Evolutionary conservation across 176 grass and related monocot genomes (phyloP), one percentile per base, ranked within the genome.

Genomic region (Carex parvula): DNA sequence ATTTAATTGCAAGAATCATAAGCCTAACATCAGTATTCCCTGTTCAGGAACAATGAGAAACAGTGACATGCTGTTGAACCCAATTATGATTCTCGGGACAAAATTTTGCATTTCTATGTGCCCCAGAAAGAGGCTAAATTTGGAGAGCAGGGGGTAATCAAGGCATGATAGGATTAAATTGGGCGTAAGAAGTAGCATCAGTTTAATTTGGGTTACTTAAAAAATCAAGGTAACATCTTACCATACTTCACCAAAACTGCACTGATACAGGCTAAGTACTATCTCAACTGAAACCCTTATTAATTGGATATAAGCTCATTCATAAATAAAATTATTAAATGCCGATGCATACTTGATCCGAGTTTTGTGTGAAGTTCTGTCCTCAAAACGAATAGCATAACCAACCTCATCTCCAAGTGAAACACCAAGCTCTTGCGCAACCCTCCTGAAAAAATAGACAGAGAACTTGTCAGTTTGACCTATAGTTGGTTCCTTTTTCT

Each of bases 331-430:
- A 86, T 17, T 78, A 35, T 24, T 32, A 24, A 58, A 73, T 79
- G 61, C 2, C 8, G 8, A 84, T 30, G 71, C 85, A 87, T 90
- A 98, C 95, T 94, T 98, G 84, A 98, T 93, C 46, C 86, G 88
- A 72, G 95, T 98, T 87, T 72, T 94, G 55, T 93, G 84, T 11
- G 92, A 98, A 86, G 95, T 94, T 87, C 95, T 88, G 65, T 98
- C 95, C 88, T 98, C 95, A 66, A 98, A 98, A 56, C 95, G 89
- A 76, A 98, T 98, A 64, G 92, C 92, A 80, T 98, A 98, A 52
- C 95, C 95, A 29, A 98, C 95, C 79, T 94, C 91, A 64, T 98
- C 92, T 64, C 95, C 92, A 70, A 98, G 84, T 83, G 82, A 42
- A 81, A 90, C 91, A 87, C 86, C 88, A 17, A 98, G 91, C 85